Percentiles rank a stretch among this genome's conserved stretches.
These are phyloP conservation scores for Myriosclerotinia curreyana DNA, from an alignment of 2,329 filamentous ascomycete genomes.

Conservation along the genomic window DNA sequence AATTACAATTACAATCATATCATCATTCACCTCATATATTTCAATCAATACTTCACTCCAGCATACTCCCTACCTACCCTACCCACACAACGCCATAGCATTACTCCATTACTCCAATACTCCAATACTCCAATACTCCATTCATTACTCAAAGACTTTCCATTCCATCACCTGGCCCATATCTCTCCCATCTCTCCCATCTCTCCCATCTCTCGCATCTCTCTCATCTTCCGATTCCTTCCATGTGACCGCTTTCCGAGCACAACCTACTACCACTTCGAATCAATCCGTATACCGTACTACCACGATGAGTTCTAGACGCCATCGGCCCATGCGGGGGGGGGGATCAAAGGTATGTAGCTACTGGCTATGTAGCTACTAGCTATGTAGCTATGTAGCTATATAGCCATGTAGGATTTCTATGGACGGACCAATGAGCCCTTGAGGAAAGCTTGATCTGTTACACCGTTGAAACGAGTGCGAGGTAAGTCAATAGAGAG, in stretches of 20 bases:
- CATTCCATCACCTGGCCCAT: slow-evolving; percentile 9
- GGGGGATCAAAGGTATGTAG: not conserved
- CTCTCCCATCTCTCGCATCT: slow-evolving; percentile 3
- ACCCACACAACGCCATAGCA: too few species aligned
- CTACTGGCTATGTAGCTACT: too few species aligned
- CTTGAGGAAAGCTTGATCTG: not conserved
- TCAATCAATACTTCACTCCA: too few species aligned
- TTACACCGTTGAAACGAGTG: slow-evolving; percentile 19
- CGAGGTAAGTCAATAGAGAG: not conserved
- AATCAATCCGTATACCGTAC: too few species aligned
- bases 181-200: not conserved
- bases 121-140: not conserved
- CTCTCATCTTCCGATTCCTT: not conserved
- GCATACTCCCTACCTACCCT: too few species aligned
- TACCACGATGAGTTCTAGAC: slow-evolving; percentile 17
- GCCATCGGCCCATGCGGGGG: slow-evolving; percentile 4
- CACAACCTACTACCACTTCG: slow-evolving; percentile 16
- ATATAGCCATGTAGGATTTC: not conserved
- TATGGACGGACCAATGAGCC: slow-evolving; percentile 11
- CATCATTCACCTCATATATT: too few species aligned
- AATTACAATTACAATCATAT: too few species aligned
- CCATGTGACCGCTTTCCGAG: not conserved
- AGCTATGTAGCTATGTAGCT: too few species aligned
- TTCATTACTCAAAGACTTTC: not conserved
- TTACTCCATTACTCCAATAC: not conserved